These are phyloP conservation scores for Zygosaccharomyces sapae DNA, from an alignment of 1,139 yeast species.

Conservation along the genomic window DNA sequence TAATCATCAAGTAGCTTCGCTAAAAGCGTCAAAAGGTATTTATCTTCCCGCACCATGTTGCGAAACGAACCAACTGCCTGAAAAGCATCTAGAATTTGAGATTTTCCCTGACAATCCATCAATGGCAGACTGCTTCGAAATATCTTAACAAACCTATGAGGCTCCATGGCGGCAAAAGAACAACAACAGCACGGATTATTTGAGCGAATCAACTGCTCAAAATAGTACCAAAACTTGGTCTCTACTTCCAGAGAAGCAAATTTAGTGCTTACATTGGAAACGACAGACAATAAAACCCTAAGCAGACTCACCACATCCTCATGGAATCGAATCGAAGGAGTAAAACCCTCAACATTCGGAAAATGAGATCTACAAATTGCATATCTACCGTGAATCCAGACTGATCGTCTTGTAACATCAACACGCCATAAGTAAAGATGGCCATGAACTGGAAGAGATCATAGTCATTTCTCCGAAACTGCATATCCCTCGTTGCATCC, in stretches of 20 bases:
- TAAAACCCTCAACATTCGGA: slow-evolving; percentile 13
- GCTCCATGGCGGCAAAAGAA: slow-evolving; percentile 21
- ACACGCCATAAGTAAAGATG: slow-evolving; percentile 15
- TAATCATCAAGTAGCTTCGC: slow-evolving; percentile 52
- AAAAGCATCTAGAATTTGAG: slow-evolving; percentile 23
- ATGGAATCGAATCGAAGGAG: slow-evolving; percentile 7
- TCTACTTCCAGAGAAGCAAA: slow-evolving; percentile 7
- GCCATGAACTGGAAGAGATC: slow-evolving; percentile 18
- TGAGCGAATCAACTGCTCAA: slow-evolving; percentile 18
- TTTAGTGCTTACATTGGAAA: slow-evolving; percentile 3
- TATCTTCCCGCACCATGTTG: neutral
- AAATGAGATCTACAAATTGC: slow-evolving; percentile 1
- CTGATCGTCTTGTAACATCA: neutral
- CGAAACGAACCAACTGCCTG: slow-evolving; percentile 3
- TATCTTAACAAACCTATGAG: slow-evolving; percentile 12
- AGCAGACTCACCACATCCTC: slow-evolving; percentile 7
- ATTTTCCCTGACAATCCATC: slow-evolving; percentile 24
- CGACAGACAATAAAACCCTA: slow-evolving; percentile 1
- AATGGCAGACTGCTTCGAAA: slow-evolving; percentile 14
- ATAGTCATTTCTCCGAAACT: slow-evolving; percentile 2
- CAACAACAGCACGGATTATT: slow-evolving; percentile 24
- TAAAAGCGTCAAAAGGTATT: slow-evolving; percentile 14
- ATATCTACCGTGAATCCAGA: slow-evolving; percentile 5
- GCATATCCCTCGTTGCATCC: neutral
- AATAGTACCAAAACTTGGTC: slow-evolving; percentile 21